Base-by-base conservation (phyloP, 352 stramenopile species). In the Pythium phragmitis region DNA sequence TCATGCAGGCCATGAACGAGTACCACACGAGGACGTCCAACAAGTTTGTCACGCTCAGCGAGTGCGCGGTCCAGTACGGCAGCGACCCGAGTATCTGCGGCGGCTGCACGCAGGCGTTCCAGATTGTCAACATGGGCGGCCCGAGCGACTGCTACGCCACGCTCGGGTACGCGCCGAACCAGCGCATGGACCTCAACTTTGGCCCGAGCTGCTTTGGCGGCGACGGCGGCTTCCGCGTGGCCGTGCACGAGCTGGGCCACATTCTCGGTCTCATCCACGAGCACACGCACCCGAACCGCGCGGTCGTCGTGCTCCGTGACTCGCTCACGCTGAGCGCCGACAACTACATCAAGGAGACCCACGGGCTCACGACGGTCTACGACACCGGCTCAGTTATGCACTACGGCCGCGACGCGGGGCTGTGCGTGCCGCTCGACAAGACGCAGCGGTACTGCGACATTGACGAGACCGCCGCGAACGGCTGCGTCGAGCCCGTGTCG, bases 181-280 rank as follows among this genome's bases (percentile, higher is more conserved):
- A 69, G 45, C 64, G 64, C 42, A 79, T 80, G 74, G 63, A 77
- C 28, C 67, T 83, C 50, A 83, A 83, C 60, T 79, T 81, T 52
- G 69, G 74, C 12, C 34, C 61, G 11, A 65, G 61, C 21, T 83
- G 75, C 60, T 83, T 83, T 57, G 70, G 64, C 39, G 75, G 74
- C 49, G 67, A 80, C 61, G 69, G 72, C 6, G 73, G 75, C 52
- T 69, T 69, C 46, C 54, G 67, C 14, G 72, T 79, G 14, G 75
- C 70, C 2, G 62, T 81, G 42, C 75, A 83, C 59, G 75, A 83
- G 42, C 66, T 83, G 12, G 75, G 73, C 30, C 73, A 83, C 63
- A 30, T 77, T 11, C 54, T 80, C n/a, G 75, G 75, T 2, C 53
- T 82, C 19, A 75, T 79, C 39, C 75, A 80, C 66, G 75, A 80